phyloP scores from a whole-genome alignment of 2,329 filamentous ascomycete genomes.

The Apiospora rasikravindrae region DNA sequence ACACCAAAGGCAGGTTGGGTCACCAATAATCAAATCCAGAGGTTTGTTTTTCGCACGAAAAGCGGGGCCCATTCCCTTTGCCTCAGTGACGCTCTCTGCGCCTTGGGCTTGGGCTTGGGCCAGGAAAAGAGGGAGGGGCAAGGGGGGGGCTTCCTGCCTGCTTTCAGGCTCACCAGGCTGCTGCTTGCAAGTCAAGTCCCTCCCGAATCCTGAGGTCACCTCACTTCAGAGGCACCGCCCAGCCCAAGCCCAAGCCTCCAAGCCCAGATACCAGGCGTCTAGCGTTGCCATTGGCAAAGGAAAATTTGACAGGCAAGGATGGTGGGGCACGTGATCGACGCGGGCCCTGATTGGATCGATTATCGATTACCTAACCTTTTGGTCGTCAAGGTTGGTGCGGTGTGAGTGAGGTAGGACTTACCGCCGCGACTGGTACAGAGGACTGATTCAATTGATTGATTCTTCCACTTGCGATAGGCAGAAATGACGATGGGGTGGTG shows the following conservation, averaged over 20 bases:
- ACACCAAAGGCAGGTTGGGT: constrained; percentile 16
- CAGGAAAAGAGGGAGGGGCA: not conserved
- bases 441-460: not conserved
- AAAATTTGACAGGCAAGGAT: constrained; percentile 7
- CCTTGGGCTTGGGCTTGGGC: not conserved
- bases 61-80: constrained; percentile 5
- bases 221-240: not conserved
- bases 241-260: not conserved
- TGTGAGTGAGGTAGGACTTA: not conserved
- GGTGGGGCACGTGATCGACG: constrained; percentile 8
- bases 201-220: not conserved
- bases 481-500: not conserved
- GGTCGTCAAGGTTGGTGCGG: constrained; percentile 2
- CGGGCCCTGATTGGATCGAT: constrained; percentile 9
- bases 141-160: not conserved
- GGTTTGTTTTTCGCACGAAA: constrained; percentile 14
- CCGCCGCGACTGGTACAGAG: not conserved
- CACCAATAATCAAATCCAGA: constrained; percentile 15
- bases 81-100: constrained; percentile 1
- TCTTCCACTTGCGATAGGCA: not conserved
- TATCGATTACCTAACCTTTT: constrained; percentile 15
- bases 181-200: not conserved
- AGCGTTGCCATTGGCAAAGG: constrained; percentile 13
- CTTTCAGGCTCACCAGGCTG: not conserved
- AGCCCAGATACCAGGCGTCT: not conserved